Percentiles rank a stretch among this genome's conserved stretches.
These are phyloP conservation scores for Epichloe sylvatica DNA, from an alignment of 2,329 filamentous ascomycete genomes.

Conservation along the genomic window DNA sequence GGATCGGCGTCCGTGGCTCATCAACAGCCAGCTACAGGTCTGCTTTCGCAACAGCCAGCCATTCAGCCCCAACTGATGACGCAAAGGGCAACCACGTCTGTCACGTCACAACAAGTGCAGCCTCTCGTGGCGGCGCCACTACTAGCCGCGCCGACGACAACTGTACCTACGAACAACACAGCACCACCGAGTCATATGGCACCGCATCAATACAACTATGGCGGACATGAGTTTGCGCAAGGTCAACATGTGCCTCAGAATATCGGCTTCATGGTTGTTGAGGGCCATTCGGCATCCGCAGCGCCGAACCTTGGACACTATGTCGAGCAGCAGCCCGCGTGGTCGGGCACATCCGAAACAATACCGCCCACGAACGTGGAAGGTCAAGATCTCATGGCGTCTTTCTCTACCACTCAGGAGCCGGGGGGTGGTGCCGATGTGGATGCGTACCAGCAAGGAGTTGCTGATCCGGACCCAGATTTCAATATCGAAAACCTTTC, in stretches of 20 bases:
- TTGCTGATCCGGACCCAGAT: slow-evolving; percentile 1
- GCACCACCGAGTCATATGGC: neutral
- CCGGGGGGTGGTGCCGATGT: neutral
- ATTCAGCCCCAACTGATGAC: neutral
- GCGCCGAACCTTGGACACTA: neutral
- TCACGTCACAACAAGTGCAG: neutral
- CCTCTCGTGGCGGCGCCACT: neutral
- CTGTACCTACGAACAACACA: neutral
- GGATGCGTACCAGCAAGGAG: neutral
- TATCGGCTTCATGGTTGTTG: neutral
- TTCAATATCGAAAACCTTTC: slow-evolving; percentile 12
- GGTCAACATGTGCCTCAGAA: neutral
- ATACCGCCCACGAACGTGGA: neutral
- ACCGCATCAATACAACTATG: neutral
- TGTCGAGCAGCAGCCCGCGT: neutral
- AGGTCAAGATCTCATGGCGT: neutral
- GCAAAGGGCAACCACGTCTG: neutral
- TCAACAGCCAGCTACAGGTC: neutral
- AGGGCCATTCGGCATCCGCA: neutral
- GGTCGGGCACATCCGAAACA: slow-evolving; percentile 1
- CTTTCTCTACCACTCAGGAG: neutral
- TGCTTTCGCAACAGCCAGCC: neutral
- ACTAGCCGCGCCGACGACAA: neutral
- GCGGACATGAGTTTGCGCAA: neutral
- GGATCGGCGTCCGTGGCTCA: neutral